Conservation (phyloP, 2,329 filamentous ascomycete genomes). For the Fusarium sarcochroum region DNA sequence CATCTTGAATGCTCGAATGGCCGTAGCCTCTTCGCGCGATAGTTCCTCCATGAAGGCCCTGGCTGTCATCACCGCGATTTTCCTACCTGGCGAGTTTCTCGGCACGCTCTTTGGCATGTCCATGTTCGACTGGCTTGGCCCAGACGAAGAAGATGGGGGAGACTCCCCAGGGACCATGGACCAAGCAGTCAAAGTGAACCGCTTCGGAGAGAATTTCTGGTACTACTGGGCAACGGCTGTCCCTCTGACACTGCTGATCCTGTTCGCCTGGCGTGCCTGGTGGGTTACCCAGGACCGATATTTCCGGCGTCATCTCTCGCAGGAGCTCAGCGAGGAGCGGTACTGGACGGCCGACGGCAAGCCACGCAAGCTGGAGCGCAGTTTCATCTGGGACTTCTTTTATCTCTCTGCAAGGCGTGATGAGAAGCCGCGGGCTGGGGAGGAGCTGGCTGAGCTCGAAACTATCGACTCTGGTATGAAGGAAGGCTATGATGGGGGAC, state of each 20-base stretch:
- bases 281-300: constrained; percentile 63
- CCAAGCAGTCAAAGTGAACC: constrained; percentile 30
- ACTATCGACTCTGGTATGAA: constrained; percentile 38
- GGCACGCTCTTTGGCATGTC: constrained; percentile 62
- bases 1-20: constrained; percentile 60
- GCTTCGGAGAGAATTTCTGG: constrained; percentile 60
- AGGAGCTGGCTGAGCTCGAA: constrained; percentile 41
- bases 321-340: constrained; percentile 63
- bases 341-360: constrained; percentile 63
- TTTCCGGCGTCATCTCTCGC: constrained; percentile 61
- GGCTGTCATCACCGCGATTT: constrained; percentile 63
- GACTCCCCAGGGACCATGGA: background rate
- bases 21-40: constrained; percentile 58
- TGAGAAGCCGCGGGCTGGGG: constrained; percentile 41
- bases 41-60: constrained; percentile 64
- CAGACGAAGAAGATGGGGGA: constrained; percentile 50
- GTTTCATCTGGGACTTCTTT: constrained; percentile 61
- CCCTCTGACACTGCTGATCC: constrained; percentile 59
- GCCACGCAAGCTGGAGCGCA: constrained; percentile 58
- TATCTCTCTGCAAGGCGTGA: constrained; percentile 55
- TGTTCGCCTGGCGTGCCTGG: constrained; percentile 61
- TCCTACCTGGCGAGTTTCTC: constrained; percentile 63
- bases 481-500: constrained; percentile 13
- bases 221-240: constrained; percentile 62
- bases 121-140: constrained; percentile 63